Conservation (phyloP, 805 yeast species). For the Henningerozyma blattae region DNA sequence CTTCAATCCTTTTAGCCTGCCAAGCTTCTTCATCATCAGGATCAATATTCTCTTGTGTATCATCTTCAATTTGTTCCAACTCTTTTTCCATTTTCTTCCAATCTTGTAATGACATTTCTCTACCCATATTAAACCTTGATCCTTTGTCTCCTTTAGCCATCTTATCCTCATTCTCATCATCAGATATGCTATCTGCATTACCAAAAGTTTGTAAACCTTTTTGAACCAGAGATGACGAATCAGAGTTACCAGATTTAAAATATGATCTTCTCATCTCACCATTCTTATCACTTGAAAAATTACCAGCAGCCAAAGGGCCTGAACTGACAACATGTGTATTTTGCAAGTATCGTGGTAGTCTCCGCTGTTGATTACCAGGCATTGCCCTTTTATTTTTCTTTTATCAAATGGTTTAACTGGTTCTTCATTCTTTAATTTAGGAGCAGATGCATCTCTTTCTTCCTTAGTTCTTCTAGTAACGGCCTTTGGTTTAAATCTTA, state of each 20-base stretch:
- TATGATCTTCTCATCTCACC: conserved; percentile 15
- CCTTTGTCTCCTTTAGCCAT: conserved; percentile 1
- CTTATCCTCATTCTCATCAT: conserved; percentile 24
- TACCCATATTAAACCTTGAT: conserved; percentile 50
- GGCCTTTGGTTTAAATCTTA: conserved; percentile 76
- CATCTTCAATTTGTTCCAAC: neutral
- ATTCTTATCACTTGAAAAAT: conserved; percentile 21
- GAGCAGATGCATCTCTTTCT: conserved; percentile 72
- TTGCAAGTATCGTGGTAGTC: conserved; percentile 20
- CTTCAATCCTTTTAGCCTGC: conserved; percentile 18
- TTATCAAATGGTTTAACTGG: conserved; percentile 6
- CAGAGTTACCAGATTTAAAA: conserved; percentile 7
- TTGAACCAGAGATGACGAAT: conserved; percentile 11
- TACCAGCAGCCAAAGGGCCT: conserved; percentile 64
- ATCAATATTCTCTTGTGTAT: conserved; percentile 7
- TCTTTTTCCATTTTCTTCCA: neutral
- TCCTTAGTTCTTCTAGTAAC: conserved; percentile 78
- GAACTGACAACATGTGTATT: conserved; percentile 54
- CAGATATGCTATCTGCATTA: conserved; percentile 15
- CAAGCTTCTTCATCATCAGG: conserved; percentile 16
- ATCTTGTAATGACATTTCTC: conserved; percentile 39
- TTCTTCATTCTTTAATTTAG: conserved; percentile 30
- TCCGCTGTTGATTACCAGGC: conserved; percentile 10
- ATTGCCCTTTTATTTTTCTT: conserved; percentile 7
- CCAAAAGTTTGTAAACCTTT: conserved; percentile 14